Percentiles rank a stretch among this genome's conserved stretches.
phyloP scores from a whole-genome alignment of 345 rosid genomes.

The Arabis hirsuta region DNA sequence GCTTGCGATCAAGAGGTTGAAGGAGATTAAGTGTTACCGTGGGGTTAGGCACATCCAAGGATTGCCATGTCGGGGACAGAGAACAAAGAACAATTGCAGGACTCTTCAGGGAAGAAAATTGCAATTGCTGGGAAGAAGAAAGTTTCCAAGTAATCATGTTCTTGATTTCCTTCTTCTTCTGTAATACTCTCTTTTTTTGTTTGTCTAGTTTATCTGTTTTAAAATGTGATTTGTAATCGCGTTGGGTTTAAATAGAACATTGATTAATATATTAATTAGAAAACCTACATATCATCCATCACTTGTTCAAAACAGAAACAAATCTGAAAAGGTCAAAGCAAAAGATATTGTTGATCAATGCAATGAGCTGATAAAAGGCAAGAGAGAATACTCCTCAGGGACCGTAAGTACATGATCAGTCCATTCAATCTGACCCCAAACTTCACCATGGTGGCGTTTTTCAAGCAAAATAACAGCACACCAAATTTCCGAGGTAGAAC shows the following conservation, averaged over 20 bases:
- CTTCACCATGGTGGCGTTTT: no score
- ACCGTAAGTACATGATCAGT: no score
- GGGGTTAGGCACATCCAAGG: conserved; percentile 74
- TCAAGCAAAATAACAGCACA: no score
- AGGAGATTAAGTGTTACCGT: conserved; percentile 79
- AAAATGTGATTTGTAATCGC: conserved; percentile 32
- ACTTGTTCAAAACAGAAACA: no score
- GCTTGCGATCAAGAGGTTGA: conserved; percentile 69
- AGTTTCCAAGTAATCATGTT: conserved; percentile 47
- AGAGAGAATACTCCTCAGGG: no score
- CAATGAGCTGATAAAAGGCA: no score
- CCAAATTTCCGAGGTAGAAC: no score
- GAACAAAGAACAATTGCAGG: conserved; percentile 78
- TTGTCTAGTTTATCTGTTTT: conserved; percentile 34
- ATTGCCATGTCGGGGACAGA: conserved; percentile 87
- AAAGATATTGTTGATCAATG: no score
- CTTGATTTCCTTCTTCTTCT: conserved; percentile 23
- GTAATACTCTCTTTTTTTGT: conserved; percentile 21
- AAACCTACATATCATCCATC: no score
- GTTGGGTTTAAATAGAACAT: conserved; percentile 15
- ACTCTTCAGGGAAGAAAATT: conserved; percentile 72
- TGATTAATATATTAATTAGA: no score
- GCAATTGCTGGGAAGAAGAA: conserved; percentile 76
- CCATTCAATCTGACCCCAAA: no score
- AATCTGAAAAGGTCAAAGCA: no score